Conservation (phyloP, 2,329 filamentous ascomycete species). For the Pseudocercospora eumusae region DNA sequence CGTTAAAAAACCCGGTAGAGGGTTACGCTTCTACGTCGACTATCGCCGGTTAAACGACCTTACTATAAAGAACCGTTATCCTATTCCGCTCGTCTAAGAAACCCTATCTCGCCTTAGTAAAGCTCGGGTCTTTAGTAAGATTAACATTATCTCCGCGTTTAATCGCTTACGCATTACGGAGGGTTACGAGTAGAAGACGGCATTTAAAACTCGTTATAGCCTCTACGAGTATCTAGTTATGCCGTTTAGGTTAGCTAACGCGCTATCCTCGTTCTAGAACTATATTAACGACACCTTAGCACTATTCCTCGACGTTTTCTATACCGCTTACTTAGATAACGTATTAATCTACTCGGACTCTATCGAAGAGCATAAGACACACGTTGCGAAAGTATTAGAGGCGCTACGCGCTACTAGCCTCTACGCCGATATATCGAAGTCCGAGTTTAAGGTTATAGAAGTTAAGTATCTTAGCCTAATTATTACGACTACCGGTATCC, state of each 20-base stretch:
- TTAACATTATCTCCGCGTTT: constrained; percentile 33
- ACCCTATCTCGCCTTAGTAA: constrained; percentile 26
- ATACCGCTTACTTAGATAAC: constrained; percentile 37
- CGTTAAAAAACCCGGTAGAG: constrained; percentile 26
- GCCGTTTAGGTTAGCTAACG: constrained; percentile 33
- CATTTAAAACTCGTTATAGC: constrained; percentile 29
- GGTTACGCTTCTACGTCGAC: constrained; percentile 34
- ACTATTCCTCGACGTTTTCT: constrained; percentile 23
- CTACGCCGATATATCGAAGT: constrained; percentile 23
- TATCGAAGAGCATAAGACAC: constrained; percentile 7
- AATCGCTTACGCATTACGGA: constrained; percentile 33
- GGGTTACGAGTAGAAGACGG: constrained; percentile 31
- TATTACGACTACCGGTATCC: constrained; percentile 2
- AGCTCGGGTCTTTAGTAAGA: constrained; percentile 6
- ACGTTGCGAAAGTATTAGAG: no score
- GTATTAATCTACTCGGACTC: constrained; percentile 36
- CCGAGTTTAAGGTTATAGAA: constrained; percentile 13
- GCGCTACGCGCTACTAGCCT: constrained; percentile 9
- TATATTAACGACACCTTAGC: constrained; percentile 33
- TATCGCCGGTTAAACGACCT: constrained; percentile 38
- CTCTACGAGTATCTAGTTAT: constrained; percentile 34
- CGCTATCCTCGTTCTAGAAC: constrained; percentile 32
- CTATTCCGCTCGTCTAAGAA: constrained; percentile 33
- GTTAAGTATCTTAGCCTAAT: constrained; percentile 27
- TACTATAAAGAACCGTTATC: constrained; percentile 37